A percentile compares a stretch with the other conserved stretches of the same genome.
phyloP scores from a whole-genome alignment of 257 asterid genomes.

The Forsythia suspensa region DNA sequence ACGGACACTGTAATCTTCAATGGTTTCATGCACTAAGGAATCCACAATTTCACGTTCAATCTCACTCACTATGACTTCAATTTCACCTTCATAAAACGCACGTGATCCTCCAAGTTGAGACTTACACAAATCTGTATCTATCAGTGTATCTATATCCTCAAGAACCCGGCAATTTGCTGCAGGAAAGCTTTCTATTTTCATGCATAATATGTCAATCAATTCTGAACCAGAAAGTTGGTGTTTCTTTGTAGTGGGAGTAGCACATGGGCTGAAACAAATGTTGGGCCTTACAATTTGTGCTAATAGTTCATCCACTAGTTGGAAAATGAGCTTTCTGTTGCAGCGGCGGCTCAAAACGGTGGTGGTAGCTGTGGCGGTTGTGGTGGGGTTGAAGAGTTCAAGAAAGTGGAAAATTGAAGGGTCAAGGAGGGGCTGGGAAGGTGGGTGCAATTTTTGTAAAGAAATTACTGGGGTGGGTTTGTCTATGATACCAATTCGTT shows the following conservation, averaged over 20 bases:
- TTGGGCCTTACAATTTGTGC: slow-evolving; percentile 42
- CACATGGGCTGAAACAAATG: slow-evolving; percentile 18
- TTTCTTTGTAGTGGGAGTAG: not conserved
- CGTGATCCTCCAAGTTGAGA: not conserved
- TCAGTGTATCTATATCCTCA: slow-evolving; percentile 67
- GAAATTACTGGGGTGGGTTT: slow-evolving; percentile 34
- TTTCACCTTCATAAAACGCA: slow-evolving; percentile 36
- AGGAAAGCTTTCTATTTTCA: slow-evolving; percentile 44
- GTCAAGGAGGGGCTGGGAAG: slow-evolving; percentile 71
- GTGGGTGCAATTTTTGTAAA: slow-evolving; percentile 53
- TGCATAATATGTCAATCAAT: slow-evolving; percentile 44
- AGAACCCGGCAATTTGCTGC: slow-evolving; percentile 58
- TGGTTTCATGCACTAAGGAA: slow-evolving; percentile 58
- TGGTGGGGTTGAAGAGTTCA: slow-evolving; percentile 58
- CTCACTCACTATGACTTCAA: slow-evolving; percentile 50
- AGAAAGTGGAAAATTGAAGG: slow-evolving; percentile 77
- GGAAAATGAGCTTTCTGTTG: slow-evolving; percentile 72
- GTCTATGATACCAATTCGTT: slow-evolving; percentile 52
- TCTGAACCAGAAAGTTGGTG: slow-evolving; percentile 6
- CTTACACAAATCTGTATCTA: slow-evolving; percentile 43
- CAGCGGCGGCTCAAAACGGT: slow-evolving; percentile 37
- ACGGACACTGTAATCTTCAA: slow-evolving; percentile 34
- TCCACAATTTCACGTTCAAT: slow-evolving; percentile 66
- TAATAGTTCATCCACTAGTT: slow-evolving; percentile 65
- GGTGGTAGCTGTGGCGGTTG: slow-evolving; percentile 17